Base-by-base conservation (phyloP, 2,329 filamentous ascomycete species). In the Magnaporthiopsis poae region DNA sequence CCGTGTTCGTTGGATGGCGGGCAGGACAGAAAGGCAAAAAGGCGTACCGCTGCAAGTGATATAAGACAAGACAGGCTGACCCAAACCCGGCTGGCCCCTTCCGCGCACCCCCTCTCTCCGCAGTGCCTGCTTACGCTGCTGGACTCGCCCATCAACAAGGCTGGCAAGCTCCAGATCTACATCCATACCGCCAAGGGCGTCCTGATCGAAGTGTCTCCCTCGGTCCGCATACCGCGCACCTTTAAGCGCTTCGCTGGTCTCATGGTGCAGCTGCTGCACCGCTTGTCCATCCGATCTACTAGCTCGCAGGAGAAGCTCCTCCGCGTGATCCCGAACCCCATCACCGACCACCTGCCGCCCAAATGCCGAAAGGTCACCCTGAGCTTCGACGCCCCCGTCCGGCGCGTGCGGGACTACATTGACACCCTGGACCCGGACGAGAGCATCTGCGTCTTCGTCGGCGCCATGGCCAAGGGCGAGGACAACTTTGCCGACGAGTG, bases 171-270 rank as follows among this genome's bases (percentile, higher is more conserved):
- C 59, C 95, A 99, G 79, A 98, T 99, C 75, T 99, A 96, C 81
- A 98, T 99, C 71, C 93, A 96, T 78, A 98, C 95, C 5, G 92
- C 94, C 71, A 97, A 96, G 80, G 94, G 95, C 65, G 94, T 98
- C 52, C 83, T 99, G 72, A 99, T 99, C 74, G 92, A 98, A 80
- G 94, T 99, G 71, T 97, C 92, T 74, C 95, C 95, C n/a, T 93
- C 92, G 11, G 95, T 99, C 67, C 92, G 95, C 74, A 98, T 99
- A 71, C 95, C 95, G 64, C 89, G 95, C 78, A 99, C 95, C 0
- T 99, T 99, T 80, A 99, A 99, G 84, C 92, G 95, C 60, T 99
- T 99, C 74, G 95, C 95, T 62, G 95, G 95, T 80, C 82, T 99
- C 69, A 99, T 99, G 95, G 95, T 99, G 66, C 95, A 99, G 80